phyloP scores from a whole-genome alignment of 306 rosid genomes.

The Trifolium dubium region DNA sequence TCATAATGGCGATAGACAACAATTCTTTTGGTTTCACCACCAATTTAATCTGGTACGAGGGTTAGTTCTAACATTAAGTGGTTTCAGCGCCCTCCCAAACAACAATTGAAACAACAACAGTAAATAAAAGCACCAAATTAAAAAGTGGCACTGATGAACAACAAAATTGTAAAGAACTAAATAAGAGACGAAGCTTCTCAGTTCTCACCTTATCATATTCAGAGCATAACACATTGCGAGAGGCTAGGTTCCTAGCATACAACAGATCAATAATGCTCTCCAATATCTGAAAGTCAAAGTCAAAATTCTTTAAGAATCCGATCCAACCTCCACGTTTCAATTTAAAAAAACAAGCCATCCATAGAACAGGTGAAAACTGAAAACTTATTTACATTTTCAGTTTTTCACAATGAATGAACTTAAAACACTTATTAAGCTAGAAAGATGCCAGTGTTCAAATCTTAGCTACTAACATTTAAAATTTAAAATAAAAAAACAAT shows the following conservation, averaged over 20 bases:
- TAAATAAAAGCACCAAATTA: neutral
- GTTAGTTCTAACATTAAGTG: too few species aligned
- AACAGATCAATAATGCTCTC: constrained; percentile 52
- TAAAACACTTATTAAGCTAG: neutral
- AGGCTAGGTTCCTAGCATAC: constrained; percentile 12
- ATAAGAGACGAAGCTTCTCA: constrained; percentile 30
- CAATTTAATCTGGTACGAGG: too few species aligned
- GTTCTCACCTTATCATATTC: constrained; percentile 57
- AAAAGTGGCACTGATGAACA: neutral
- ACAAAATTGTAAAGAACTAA: neutral
- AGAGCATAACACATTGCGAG: constrained; percentile 62
- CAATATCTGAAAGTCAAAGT: constrained; percentile 60
- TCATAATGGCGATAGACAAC: neutral
- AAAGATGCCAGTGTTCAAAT: neutral
- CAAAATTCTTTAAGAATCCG: neutral
- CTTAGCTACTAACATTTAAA: neutral
- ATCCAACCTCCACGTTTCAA: constrained; percentile 2
- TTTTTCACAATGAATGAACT: neutral
- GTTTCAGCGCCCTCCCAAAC: neutral
- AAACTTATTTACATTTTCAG: neutral
- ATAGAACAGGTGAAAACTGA: neutral
- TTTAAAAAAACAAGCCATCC: neutral
- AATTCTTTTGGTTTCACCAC: too few species aligned
- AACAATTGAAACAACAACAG: neutral
- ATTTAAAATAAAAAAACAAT: neutral